Conservation (phyloP, 2,329 filamentous ascomycete genomes). For the Ophiostoma quercus region DNA sequence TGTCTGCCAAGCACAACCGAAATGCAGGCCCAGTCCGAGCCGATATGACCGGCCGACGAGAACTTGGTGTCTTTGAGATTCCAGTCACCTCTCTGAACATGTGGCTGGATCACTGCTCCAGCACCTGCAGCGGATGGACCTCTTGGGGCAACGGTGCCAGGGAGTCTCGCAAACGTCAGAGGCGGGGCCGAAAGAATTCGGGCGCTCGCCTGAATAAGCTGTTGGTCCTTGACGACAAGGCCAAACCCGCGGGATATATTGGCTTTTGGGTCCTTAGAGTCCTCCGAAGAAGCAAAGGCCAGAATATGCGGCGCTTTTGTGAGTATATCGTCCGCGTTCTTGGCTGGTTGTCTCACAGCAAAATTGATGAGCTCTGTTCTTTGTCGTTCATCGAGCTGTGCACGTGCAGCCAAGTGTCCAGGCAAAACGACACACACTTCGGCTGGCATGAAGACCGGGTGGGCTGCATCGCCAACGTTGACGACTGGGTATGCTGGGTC, state of each 20-base stretch:
- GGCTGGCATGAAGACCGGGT: conserved; percentile 54
- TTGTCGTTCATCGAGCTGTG: conserved; percentile 46
- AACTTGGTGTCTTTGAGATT: background rate
- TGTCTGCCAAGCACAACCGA: background rate
- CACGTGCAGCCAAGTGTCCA: conserved; percentile 48
- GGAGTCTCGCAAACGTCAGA: background rate
- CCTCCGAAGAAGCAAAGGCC: conserved; percentile 34
- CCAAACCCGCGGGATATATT: background rate
- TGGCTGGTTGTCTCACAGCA: conserved; percentile 50
- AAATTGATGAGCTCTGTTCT: conserved; percentile 56
- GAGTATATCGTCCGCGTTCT: conserved; percentile 53
- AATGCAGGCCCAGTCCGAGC: background rate
- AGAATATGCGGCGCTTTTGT: conserved; percentile 45
- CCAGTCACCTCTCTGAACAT: background rate
- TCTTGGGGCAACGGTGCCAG: background rate
- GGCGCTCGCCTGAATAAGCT: background rate
- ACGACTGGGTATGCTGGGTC: conserved; percentile 45
- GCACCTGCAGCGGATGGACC: background rate
- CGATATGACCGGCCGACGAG: background rate
- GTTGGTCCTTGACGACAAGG: background rate
- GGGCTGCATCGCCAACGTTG: conserved; percentile 50
- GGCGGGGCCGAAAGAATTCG: background rate
- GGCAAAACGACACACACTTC: conserved; percentile 53
- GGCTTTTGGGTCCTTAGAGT: background rate
- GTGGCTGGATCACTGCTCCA: background rate